Conservation (phyloP, 805 yeast genomes). For the Candida fluviatilis region DNA sequence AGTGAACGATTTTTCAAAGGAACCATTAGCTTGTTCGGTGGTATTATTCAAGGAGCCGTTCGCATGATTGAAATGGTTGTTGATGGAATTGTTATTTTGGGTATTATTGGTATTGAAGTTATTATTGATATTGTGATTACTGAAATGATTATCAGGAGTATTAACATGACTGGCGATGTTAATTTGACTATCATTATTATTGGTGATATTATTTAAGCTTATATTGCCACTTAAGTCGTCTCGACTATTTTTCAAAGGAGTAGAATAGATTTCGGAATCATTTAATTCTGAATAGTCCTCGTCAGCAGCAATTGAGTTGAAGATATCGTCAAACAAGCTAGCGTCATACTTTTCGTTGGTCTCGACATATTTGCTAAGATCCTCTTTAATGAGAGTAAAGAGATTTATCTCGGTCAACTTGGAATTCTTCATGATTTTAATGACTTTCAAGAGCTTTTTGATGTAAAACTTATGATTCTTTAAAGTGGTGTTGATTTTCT, state of each 20-base stretch:
- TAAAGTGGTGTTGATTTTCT: slow-evolving; percentile 31
- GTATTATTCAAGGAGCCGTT: not conserved
- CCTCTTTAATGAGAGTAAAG: slow-evolving; percentile 35
- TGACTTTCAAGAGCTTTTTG: slow-evolving; percentile 29
- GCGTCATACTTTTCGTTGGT: slow-evolving; percentile 39
- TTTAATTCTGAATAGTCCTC: slow-evolving; percentile 9
- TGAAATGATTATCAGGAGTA: not conserved
- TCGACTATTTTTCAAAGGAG: not conserved
- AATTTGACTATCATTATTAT: not conserved
- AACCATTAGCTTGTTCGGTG: not conserved
- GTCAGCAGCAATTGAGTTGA: slow-evolving; percentile 11
- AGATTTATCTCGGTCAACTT: slow-evolving; percentile 25
- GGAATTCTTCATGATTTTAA: slow-evolving; percentile 24
- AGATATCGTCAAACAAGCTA: slow-evolving; percentile 39
- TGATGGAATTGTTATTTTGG: slow-evolving; percentile 6
- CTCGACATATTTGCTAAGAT: slow-evolving; percentile 33
- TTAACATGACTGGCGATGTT: slow-evolving; percentile 3
- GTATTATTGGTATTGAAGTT: slow-evolving; percentile 5
- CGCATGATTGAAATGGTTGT: not conserved
- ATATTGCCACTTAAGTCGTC: not conserved
- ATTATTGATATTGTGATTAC: slow-evolving; percentile 1
- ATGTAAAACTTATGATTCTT: slow-evolving; percentile 33
- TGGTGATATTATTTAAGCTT: not conserved
- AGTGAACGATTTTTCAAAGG: slow-evolving; percentile 3
- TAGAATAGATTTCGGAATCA: slow-evolving; percentile 4